These are phyloP conservation scores for Dioscorea dumetorum DNA, from an alignment of 106 monocot genomes.

Conservation along the genomic window DNA sequence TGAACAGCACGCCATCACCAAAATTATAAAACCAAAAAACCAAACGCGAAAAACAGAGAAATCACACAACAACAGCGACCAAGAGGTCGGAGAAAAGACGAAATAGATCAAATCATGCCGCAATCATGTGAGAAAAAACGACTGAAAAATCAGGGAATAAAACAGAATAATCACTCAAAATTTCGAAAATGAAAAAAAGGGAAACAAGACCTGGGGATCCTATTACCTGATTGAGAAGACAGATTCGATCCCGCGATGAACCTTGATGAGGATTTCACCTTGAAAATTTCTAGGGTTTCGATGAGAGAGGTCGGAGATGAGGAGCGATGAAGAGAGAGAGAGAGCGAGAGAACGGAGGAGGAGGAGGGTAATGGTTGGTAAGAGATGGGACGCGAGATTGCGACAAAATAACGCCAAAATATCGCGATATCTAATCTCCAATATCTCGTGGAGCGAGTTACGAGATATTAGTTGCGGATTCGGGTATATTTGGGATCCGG, in stretches of 20 bases:
- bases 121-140: background rate
- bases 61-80: no score
- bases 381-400: background rate
- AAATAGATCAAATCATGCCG: no score
- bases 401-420: background rate
- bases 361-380: background rate
- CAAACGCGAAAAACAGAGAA: no score
- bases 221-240: background rate
- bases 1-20: no score
- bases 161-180: background rate
- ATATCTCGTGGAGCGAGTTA: background rate
- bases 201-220: background rate
- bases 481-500: no score
- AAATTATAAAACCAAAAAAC: no score
- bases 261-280: background rate
- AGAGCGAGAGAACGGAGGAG: background rate
- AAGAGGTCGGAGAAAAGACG: no score
- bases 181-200: background rate
- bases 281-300: background rate
- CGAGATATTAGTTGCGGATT: background rate
- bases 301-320: background rate
- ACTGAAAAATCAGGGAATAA: background rate
- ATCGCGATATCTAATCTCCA: background rate
- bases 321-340: conserved; percentile 1
- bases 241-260: background rate